Evolutionary conservation across 2,329 filamentous ascomycete species (phyloP).

Genomic region (Sporothrix brunneoviolacea): DNA sequence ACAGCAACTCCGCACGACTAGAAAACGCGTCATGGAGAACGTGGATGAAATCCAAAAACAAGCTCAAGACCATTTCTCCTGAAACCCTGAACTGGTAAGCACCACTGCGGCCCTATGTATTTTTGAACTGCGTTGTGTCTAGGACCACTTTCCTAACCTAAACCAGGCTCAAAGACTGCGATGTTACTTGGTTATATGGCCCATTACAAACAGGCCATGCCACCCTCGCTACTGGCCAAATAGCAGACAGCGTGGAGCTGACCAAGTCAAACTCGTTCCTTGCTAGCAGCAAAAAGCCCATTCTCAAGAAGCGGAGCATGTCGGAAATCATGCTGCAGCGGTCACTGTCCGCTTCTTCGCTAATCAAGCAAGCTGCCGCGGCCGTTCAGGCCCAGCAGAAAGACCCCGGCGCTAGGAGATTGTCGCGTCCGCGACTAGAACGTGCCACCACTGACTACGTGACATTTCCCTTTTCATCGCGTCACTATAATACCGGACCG

Average conservation of each 20-base stretch:
- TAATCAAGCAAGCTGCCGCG: conserved; percentile 82
- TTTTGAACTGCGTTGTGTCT: no score
- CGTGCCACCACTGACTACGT: conserved; percentile 64
- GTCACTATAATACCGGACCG: conserved; percentile 54
- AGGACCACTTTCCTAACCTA: conserved; percentile 23
- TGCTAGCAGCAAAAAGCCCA: conserved; percentile 70
- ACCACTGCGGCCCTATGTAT: not conserved
- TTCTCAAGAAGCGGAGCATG: conserved; percentile 93
- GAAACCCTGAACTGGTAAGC: conserved; percentile 89
- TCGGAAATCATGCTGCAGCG: conserved; percentile 91
- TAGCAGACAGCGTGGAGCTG: conserved; percentile 34
- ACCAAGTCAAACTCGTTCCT: conserved; percentile 59
- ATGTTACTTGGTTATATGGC: conserved; percentile 96
- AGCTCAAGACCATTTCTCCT: conserved; percentile 78
- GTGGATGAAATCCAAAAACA: conserved; percentile 89
- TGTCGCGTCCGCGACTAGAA: conserved; percentile 49
- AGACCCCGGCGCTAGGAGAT: conserved; percentile 37
- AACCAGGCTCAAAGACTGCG: conserved; percentile 85
- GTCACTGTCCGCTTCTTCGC: conserved; percentile 79
- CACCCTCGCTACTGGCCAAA: conserved; percentile 41
- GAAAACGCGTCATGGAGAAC: conserved; percentile 98
- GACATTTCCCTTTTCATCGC: conserved; percentile 56
- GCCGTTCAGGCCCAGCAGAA: conserved; percentile 77
- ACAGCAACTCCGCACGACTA: conserved; percentile 72
- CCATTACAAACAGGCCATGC: conserved; percentile 70